phyloP scores from a whole-genome alignment of 2,329 filamentous ascomycete species.

The Fusarium lateritium region DNA sequence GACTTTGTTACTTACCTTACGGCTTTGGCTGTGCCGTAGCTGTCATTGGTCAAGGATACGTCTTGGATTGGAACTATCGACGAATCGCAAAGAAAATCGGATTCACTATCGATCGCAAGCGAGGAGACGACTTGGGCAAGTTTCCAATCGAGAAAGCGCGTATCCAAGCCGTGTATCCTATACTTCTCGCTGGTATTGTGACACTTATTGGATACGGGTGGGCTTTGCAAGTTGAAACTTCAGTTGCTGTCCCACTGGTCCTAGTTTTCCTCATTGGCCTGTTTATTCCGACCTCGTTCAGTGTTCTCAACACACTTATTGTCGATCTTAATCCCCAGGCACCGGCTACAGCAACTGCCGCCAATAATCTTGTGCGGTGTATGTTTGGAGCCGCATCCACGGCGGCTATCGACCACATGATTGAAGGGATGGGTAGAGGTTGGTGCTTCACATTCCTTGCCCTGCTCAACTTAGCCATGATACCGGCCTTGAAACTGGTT shows the following conservation, averaged over 20 bases:
- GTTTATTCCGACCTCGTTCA: slow-evolving; percentile 73
- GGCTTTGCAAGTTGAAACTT: slow-evolving; percentile 66
- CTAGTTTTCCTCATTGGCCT: slow-evolving; percentile 71
- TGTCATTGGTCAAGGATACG: slow-evolving; percentile 68
- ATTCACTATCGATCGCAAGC: slow-evolving; percentile 72
- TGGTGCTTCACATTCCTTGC: slow-evolving; percentile 75
- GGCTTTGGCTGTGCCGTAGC: slow-evolving; percentile 65
- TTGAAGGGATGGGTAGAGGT: slow-evolving; percentile 69
- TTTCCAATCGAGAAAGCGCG: slow-evolving; percentile 71
- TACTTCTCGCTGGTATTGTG: slow-evolving; percentile 67
- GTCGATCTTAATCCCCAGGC: slow-evolving; percentile 74
- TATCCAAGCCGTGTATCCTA: slow-evolving; percentile 67
- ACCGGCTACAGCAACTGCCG: slow-evolving; percentile 74
- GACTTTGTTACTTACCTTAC: slow-evolving; percentile 69
- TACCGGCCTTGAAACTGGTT: slow-evolving; percentile 66
- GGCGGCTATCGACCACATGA: slow-evolving; percentile 72
- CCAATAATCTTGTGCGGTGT: slow-evolving; percentile 76
- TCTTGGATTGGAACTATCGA: slow-evolving; percentile 78
- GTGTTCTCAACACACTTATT: slow-evolving; percentile 73
- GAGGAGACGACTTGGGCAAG: slow-evolving; percentile 64
- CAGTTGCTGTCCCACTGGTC: slow-evolving; percentile 69
- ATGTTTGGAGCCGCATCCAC: slow-evolving; percentile 71
- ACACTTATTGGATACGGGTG: slow-evolving; percentile 71
- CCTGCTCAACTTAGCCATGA: slow-evolving; percentile 63
- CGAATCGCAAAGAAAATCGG: slow-evolving; percentile 74